A percentile compares a stretch with the other conserved stretches of the same genome.
Conservation (phyloP, 768 basidiomycete species). For the Xanthoconium purpureum region DNA sequence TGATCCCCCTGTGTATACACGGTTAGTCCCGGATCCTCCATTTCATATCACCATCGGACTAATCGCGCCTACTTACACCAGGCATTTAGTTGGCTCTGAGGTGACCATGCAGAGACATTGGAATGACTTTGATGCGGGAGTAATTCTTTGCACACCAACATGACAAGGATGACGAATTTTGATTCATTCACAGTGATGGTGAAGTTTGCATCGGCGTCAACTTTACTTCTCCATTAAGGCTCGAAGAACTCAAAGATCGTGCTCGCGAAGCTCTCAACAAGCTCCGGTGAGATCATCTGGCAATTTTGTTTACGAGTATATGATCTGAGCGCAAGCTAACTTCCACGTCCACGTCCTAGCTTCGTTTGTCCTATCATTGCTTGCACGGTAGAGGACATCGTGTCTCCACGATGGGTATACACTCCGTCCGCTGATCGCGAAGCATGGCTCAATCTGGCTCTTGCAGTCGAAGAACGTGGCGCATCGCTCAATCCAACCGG, state of each 20-base stretch:
- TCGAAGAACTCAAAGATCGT: slow-evolving; percentile 8
- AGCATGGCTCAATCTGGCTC: slow-evolving; percentile 21
- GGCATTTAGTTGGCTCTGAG: slow-evolving; percentile 18
- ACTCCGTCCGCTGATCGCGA: slow-evolving; percentile 21
- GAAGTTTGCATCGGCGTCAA: slow-evolving; percentile 19
- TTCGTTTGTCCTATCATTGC: slow-evolving; percentile 22
- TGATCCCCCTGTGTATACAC: slow-evolving; percentile 13
- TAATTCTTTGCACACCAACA: neutral
- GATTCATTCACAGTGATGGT: slow-evolving; percentile 6
- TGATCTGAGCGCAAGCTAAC: neutral
- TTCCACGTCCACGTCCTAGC: neutral
- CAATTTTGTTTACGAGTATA: too few species aligned
- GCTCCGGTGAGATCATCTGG: slow-evolving; percentile 12
- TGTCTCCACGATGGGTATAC: slow-evolving; percentile 21
- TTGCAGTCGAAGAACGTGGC: slow-evolving; percentile 17
- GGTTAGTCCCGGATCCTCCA: slow-evolving; percentile 4
- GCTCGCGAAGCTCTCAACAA: slow-evolving; percentile 15
- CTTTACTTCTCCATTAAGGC: slow-evolving; percentile 7
- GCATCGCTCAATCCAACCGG: slow-evolving; percentile 9
- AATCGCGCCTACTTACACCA: neutral
- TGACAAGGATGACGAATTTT: neutral
- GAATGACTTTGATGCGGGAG: slow-evolving; percentile 12
- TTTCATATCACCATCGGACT: neutral
- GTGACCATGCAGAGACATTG: slow-evolving; percentile 10
- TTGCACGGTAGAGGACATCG: slow-evolving; percentile 8